Conservation (phyloP, 2,329 filamentous ascomycete genomes). For the Ophiostoma piceae region DNA sequence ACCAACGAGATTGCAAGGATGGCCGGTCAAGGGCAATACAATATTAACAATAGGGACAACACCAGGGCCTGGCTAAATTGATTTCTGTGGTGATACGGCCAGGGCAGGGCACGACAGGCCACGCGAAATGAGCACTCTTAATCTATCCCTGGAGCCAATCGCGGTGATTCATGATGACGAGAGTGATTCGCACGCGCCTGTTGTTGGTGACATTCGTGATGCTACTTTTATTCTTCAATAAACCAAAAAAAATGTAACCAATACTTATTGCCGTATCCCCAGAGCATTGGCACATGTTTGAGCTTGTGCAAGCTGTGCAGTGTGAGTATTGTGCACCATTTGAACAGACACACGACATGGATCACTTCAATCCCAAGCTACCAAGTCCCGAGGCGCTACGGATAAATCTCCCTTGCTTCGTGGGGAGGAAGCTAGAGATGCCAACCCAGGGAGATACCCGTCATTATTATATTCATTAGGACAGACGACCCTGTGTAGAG, state of each 20-base stretch:
- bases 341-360: neutral
- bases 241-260: neutral
- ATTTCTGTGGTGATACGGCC: neutral
- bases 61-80: too few species aligned
- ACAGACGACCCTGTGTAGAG: neutral
- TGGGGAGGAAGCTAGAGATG: neutral
- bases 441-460: neutral
- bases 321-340: neutral
- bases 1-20: slow-evolving; percentile 21
- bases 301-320: slow-evolving; percentile 5
- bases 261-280: neutral
- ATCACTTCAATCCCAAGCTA: neutral
- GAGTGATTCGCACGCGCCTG: neutral
- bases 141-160: slow-evolving; percentile 16
- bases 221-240: neutral
- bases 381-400: neutral
- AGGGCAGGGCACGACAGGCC: slow-evolving; percentile 6
- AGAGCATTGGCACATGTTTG: neutral
- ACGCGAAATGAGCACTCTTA: slow-evolving; percentile 19
- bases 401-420: neutral
- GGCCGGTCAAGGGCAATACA: neutral
- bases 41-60: too few species aligned
- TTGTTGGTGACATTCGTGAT: neutral
- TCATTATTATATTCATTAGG: neutral
- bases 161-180: neutral